These are phyloP conservation scores for Camellia japonica DNA, from an alignment of 148 eudicot species.

Conservation along the genomic window DNA sequence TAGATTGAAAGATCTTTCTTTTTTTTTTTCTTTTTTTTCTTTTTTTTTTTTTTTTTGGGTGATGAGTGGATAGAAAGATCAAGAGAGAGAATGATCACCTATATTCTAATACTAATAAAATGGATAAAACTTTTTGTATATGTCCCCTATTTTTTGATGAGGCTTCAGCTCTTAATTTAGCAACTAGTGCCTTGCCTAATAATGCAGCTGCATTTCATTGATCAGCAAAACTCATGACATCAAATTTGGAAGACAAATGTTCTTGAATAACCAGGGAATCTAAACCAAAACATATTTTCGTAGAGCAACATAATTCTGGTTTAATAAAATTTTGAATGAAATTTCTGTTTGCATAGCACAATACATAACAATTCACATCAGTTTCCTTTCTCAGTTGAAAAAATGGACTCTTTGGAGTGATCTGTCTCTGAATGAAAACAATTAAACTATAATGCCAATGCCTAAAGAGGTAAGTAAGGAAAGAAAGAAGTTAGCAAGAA, in stretches of 20 bases:
- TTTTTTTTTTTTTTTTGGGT: too few species aligned
- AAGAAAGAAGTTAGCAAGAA: neutral
- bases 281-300: neutral
- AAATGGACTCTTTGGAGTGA: neutral
- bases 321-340: too few species aligned
- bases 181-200: neutral
- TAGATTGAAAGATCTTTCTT: too few species aligned
- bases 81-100: neutral
- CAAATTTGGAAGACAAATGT: neutral
- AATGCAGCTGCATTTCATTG: neutral
- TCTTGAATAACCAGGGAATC: neutral
- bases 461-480: neutral
- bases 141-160: too few species aligned
- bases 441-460: neutral
- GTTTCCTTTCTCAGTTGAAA: neutral
- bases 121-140: too few species aligned
- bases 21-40: too few species aligned
- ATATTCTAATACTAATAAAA: too few species aligned
- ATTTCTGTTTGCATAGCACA: too few species aligned
- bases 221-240: neutral
- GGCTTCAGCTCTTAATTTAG: too few species aligned
- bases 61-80: neutral
- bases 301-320: neutral
- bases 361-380: neutral
- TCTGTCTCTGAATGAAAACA: neutral